Evolutionary conservation across 371 early-diverging fungal genomes (phyloP), one percentile per base, ranked within the genome.

Genomic region (Capniomyces stellatus): DNA sequence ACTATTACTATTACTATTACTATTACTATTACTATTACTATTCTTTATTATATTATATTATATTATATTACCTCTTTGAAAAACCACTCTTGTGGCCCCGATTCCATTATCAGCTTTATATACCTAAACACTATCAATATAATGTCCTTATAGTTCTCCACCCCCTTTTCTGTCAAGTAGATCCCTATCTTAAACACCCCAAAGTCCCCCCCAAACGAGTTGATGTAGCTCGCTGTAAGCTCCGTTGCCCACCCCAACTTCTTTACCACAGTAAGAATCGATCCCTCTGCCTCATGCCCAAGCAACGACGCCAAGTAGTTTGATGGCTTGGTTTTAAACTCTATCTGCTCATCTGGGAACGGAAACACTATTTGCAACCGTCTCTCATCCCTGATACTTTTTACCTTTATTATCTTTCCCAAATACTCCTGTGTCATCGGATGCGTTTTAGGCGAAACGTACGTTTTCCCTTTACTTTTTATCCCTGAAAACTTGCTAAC

Each of bases 211-310:
- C 57, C 62, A 12, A 53, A 48, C 19, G 47, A 52, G 10, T 56
- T 51, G 53, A 56, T 42, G 13, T 56, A 41, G 10, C 87, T 83
- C 0, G 82, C 83, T 27, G 74, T 75, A 54, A 91, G 62, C 39
- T 72, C 71, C 46, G 81, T 80, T 1, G 89, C 94, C 93, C 92
- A 94, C 0, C 87, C 89, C 55, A 82, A 77, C 62, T 78, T 72
- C 61, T 92, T 90, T 41, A 97, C 67, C 21, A 78, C 61, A 0
- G 90, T 84, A 23, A 93, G 69, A 29, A 96, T 73, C 0, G 90
- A 89, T 0, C 97, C 97, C 22, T 72, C 66, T 22, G 83, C 83
- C 58, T 86, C 86, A 57, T 88, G 86, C n/a, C 85, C 87, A 43
- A 87, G 75, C 40, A 87, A 68, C 54, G 82, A 82, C 15, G 79